Evolutionary conservation across 495 filamentous ascomycete species (phyloP).

Genomic region (Xylaria telfairii): DNA sequence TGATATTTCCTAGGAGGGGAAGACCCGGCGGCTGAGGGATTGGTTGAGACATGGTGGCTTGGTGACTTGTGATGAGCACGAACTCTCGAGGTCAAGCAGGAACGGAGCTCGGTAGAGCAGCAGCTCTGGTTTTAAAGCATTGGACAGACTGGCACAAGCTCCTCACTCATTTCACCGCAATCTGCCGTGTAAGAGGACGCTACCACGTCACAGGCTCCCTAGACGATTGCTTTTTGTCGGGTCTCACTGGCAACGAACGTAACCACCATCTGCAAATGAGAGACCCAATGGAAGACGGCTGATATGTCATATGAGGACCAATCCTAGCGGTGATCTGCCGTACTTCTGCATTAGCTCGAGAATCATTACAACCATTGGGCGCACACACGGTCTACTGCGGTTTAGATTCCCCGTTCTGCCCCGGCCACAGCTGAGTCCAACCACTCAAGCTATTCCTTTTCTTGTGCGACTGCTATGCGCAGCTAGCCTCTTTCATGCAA

Average conservation of each 20-base stretch:
- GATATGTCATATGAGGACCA: constrained; percentile 24
- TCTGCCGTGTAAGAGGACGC: neutral
- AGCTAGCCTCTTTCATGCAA: constrained; percentile 22
- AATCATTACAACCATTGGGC: neutral
- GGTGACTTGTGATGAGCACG: neutral
- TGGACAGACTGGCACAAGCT: neutral
- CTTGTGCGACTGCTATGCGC: constrained; percentile 7
- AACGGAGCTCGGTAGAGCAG: neutral
- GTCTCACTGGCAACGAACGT: constrained; percentile 20
- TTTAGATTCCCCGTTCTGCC: constrained; percentile 4
- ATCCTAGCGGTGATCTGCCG: constrained; percentile 24
- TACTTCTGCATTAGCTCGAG: constrained; percentile 3
- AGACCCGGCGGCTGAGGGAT: constrained; percentile 72
- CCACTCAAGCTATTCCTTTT: constrained; percentile 14
- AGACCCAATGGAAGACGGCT: constrained; percentile 17
- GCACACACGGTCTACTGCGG: neutral
- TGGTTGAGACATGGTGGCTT: constrained; percentile 44
- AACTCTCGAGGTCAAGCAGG: neutral
- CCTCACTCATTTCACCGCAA: constrained; percentile 15
- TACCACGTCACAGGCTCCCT: constrained; percentile 9
- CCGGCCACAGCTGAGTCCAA: constrained; percentile 21
- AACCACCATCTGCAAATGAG: neutral
- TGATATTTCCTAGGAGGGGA: constrained; percentile 72
- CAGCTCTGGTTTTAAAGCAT: constrained; percentile 22
- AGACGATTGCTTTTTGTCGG: constrained; percentile 10